Evolutionary conservation across 2,329 filamentous ascomycete species (phyloP).

Genomic region (Rhexocercosporidium sp.): DNA sequence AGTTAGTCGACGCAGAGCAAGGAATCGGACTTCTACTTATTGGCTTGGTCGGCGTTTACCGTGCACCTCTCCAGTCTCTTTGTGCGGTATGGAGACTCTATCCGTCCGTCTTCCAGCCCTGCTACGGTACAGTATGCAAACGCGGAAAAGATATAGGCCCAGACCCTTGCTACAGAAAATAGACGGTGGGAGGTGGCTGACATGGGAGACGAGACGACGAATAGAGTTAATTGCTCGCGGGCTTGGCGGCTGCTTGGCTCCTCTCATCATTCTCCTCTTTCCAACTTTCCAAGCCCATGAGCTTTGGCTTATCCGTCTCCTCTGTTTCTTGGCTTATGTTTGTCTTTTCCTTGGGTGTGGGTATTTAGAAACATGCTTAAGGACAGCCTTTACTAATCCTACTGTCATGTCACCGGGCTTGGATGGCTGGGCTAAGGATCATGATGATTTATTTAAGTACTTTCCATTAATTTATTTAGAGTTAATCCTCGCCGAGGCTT

Average conservation of each 20-base stretch:
- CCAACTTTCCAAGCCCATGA: background rate
- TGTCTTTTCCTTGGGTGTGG: background rate
- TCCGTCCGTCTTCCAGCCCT: no score
- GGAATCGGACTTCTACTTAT: no score
- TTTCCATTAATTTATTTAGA: background rate
- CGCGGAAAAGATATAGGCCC: background rate
- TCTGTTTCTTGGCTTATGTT: background rate
- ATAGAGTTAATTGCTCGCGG: conserved; percentile 8
- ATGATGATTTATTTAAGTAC: background rate
- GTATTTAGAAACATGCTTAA: background rate
- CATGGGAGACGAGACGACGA: conserved; percentile 5
- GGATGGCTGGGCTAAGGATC: background rate
- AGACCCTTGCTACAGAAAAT: background rate
- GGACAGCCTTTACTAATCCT: background rate
- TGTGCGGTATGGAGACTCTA: no score
- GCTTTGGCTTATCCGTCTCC: background rate
- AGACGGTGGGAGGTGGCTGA: background rate
- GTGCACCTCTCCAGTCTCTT: background rate
- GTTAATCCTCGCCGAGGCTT: background rate
- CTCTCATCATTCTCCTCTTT: background rate
- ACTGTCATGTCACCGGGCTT: background rate
- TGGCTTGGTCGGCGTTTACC: background rate
- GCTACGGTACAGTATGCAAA: background rate
- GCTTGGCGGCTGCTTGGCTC: conserved; percentile 3
- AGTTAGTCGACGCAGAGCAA: background rate